Percentiles rank a stretch among this genome's conserved stretches.
Conservation (phyloP, 805 yeast species). For the Starmerella floris region DNA sequence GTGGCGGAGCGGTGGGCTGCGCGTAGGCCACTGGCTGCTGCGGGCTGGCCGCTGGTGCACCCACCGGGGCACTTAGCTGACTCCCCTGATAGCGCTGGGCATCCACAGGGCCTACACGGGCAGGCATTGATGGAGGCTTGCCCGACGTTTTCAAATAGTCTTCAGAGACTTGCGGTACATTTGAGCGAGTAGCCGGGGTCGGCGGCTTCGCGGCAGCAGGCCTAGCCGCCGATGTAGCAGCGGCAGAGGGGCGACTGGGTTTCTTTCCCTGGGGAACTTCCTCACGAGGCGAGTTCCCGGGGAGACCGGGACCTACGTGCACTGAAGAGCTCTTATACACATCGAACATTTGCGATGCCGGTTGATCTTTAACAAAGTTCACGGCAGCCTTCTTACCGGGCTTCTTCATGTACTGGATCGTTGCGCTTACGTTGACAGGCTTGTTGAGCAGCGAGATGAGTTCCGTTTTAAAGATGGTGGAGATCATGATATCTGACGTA, state of each 20-base stretch:
- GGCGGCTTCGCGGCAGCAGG: slow-evolving; percentile 6
- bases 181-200: background rate
- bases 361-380: slow-evolving; percentile 46
- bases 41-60: slow-evolving; percentile 1
- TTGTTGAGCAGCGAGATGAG: slow-evolving; percentile 37
- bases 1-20: slow-evolving; percentile 10
- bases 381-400: slow-evolving; percentile 67
- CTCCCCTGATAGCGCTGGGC: slow-evolving; percentile 20
- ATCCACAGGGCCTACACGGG: slow-evolving; percentile 17
- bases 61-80: slow-evolving; percentile 14
- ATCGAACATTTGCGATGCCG: slow-evolving; percentile 61
- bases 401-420: slow-evolving; percentile 76
- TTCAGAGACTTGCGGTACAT: slow-evolving; percentile 16
- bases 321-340: slow-evolving; percentile 79
- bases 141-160: slow-evolving; percentile 20
- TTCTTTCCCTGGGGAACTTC: slow-evolving; percentile 48
- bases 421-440: slow-evolving; percentile 51
- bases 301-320: slow-evolving; percentile 59
- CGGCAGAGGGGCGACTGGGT: slow-evolving; percentile 6
- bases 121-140: slow-evolving; percentile 16
- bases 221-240: background rate
- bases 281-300: slow-evolving; percentile 56
- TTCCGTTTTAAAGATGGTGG: slow-evolving; percentile 80
- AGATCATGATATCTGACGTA: slow-evolving; percentile 67
- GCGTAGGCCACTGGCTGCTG: slow-evolving; percentile 10